Evolutionary conservation across 345 rosid species (phyloP).

Genomic region (Cardiospermum halicacabum): DNA sequence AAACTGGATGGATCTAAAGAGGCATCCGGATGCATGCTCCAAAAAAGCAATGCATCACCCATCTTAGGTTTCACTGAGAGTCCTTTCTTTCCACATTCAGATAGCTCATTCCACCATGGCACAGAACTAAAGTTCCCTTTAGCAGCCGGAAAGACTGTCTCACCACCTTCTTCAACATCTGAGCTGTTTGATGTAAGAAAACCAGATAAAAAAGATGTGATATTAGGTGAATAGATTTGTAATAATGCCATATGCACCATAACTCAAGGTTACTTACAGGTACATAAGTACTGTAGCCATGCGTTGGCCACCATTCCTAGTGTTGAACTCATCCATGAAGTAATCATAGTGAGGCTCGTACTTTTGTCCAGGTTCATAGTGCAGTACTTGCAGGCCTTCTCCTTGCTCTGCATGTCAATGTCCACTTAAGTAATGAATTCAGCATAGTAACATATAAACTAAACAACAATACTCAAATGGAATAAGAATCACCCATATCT

Average conservation of each 20-base stretch:
- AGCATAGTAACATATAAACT: slow-evolving; percentile 1
- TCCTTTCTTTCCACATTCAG: slow-evolving; percentile 82
- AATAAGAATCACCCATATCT: not conserved
- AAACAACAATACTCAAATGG: slow-evolving; percentile 3
- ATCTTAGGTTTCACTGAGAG: slow-evolving; percentile 84
- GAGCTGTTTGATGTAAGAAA: slow-evolving; percentile 49
- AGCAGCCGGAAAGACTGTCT: slow-evolving; percentile 90
- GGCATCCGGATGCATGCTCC: slow-evolving; percentile 97
- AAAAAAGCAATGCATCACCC: slow-evolving; percentile 98
- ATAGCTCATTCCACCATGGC: slow-evolving; percentile 89
- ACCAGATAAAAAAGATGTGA: slow-evolving; percentile 14
- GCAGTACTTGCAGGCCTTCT: slow-evolving; percentile 94
- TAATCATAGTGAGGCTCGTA: slow-evolving; percentile 95
- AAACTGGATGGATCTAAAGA: slow-evolving; percentile 71
- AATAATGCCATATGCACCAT: slow-evolving; percentile 1
- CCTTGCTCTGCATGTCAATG: slow-evolving; percentile 62
- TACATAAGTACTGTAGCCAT: slow-evolving; percentile 95
- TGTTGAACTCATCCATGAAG: slow-evolving; percentile 78
- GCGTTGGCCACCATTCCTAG: slow-evolving; percentile 92
- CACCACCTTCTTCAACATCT: slow-evolving; percentile 98
- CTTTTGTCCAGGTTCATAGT: slow-evolving; percentile 90
- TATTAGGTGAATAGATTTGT: slow-evolving; percentile 2
- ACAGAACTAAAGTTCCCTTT: slow-evolving; percentile 74
- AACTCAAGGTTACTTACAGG: slow-evolving; percentile 52
- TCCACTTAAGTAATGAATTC: slow-evolving; percentile 7